Evolutionary conservation across 2,329 filamentous ascomycete genomes (phyloP).

Genomic region (Dothistroma pini): DNA sequence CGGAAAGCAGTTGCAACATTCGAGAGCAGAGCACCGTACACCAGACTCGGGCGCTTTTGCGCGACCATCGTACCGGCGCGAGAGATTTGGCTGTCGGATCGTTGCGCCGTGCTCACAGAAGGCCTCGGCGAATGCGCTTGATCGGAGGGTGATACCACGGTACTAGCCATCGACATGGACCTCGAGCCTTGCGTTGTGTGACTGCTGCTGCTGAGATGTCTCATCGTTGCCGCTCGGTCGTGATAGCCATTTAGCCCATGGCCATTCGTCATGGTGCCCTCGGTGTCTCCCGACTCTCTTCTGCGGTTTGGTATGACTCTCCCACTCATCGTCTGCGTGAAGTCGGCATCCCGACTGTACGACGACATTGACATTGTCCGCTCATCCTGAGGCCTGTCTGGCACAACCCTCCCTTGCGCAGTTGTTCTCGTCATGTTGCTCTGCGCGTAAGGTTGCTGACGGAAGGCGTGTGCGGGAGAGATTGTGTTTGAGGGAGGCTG

Average conservation of each 20-base stretch:
- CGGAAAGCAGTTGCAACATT: slow-evolving; percentile 89
- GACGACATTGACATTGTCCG: slow-evolving; percentile 95
- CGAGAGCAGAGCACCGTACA: slow-evolving; percentile 93
- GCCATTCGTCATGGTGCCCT: slow-evolving; percentile 31
- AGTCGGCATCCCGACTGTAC: slow-evolving; percentile 70
- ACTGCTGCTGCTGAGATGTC: slow-evolving; percentile 30
- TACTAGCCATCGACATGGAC: slow-evolving; percentile 92
- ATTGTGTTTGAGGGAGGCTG: slow-evolving; percentile 58
- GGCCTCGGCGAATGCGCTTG: slow-evolving; percentile 27
- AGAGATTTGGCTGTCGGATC: slow-evolving; percentile 40
- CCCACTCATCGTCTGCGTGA: slow-evolving; percentile 86
- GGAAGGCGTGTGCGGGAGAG: slow-evolving; percentile 69
- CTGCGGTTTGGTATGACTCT: slow-evolving; percentile 79
- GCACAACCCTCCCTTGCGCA: slow-evolving; percentile 84
- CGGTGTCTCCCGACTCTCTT: slow-evolving; percentile 50
- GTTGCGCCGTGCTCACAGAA: slow-evolving; percentile 17
- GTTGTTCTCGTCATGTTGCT: slow-evolving; percentile 69
- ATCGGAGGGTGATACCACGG: slow-evolving; percentile 54
- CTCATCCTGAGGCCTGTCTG: slow-evolving; percentile 79
- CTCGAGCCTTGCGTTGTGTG: slow-evolving; percentile 50
- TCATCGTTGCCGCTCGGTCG: slow-evolving; percentile 14
- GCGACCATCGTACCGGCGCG: slow-evolving; percentile 50
- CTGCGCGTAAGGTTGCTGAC: slow-evolving; percentile 70
- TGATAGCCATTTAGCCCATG: slow-evolving; percentile 25
- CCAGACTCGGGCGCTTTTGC: slow-evolving; percentile 70